These are phyloP conservation scores for Paramarasmius palmivorus DNA, from an alignment of 1,284 basidiomycete genomes.

Conservation along the genomic window DNA sequence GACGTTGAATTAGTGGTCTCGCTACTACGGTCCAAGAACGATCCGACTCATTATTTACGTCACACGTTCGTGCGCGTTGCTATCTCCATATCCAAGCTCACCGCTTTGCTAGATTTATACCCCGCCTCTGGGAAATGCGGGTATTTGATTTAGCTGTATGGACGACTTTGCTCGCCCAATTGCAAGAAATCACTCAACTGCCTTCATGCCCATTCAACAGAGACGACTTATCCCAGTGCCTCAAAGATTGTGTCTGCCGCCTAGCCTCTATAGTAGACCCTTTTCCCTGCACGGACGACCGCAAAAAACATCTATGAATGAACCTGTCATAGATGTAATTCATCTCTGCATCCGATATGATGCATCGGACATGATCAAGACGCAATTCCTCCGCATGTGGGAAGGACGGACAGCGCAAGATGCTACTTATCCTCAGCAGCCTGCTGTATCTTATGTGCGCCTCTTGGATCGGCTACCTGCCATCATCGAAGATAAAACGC, in stretches of 20 bases:
- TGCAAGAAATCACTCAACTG: too few relatives aligned
- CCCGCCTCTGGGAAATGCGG: too few relatives aligned
- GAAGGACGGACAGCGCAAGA: neutral
- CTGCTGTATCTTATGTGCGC: neutral
- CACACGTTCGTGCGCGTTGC: too few relatives aligned
- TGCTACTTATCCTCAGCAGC: neutral
- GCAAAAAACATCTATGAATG: neutral
- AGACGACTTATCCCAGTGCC: too few relatives aligned
- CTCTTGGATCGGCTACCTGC: neutral
- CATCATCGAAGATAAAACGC: neutral
- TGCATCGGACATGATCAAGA: neutral
- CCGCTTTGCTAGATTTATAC: too few relatives aligned
- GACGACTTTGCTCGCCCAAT: too few relatives aligned
- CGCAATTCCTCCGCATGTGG: neutral
- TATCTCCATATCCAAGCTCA: too few relatives aligned
- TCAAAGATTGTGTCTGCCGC: neutral
- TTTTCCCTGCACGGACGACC: neutral
- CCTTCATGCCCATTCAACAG: too few relatives aligned
- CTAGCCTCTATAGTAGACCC: neutral
- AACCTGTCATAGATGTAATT: neutral
- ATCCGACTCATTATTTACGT: too few relatives aligned
- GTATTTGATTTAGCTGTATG: too few relatives aligned
- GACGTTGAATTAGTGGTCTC: too few relatives aligned
- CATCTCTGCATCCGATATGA: neutral
- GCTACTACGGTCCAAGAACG: too few relatives aligned